Base-by-base conservation (phyloP, 208 protist genomes). In the Acanthamoeba lenticulata region DNA sequence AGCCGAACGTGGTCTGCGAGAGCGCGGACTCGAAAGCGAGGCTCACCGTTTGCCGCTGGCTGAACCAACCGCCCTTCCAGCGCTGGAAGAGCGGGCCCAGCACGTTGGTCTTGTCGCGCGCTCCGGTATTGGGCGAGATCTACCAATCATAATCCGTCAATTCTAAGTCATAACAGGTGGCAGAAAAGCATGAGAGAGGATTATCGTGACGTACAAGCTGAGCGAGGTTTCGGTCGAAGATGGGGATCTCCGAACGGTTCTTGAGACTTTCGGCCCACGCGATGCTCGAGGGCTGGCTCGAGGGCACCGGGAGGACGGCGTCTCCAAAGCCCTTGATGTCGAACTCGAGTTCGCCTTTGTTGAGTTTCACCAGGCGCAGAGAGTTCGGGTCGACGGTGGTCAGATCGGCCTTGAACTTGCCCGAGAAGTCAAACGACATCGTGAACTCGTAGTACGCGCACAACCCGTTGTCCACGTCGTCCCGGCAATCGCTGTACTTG, bases 21-120 rank as follows among this genome's bases (percentile, higher is more conserved):
- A 74, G 55, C 5, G 21, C 85, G 27, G 38, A 72, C 85, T 91
- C 85, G 52, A 91, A 72, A 29, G 44, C 15, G 9, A 91, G 60
- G 34, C n/a, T 45, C 13, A 69, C 60, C 2, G 85, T 91, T 40
- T 91, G 57, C 19, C 85, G 85, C 85, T 91, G 85, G 85, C 52
- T 74, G 85, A 91, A 91, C 85, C 85, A 91, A 27, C 85, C 85
- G 34, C 85, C 85, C 85, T 91, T 91, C 85, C 85, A 91, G 4
- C 85, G 49, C 52, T 91, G 85, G 52, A 91, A 91, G 36, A 91
- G 85, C 15, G 85, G 85, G 21, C 85, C 85, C n/a, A 91, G 40
- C 57, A 91, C 57, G 29, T 91, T 91, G 57, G 52, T 7, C 27
- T 27, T 13, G 55, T 91, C 85, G 2, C 38, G 9, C 29, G 85